Evolutionary conservation across 2,329 filamentous ascomycete species (phyloP).

Genomic region (Monosporascus sp.): DNA sequence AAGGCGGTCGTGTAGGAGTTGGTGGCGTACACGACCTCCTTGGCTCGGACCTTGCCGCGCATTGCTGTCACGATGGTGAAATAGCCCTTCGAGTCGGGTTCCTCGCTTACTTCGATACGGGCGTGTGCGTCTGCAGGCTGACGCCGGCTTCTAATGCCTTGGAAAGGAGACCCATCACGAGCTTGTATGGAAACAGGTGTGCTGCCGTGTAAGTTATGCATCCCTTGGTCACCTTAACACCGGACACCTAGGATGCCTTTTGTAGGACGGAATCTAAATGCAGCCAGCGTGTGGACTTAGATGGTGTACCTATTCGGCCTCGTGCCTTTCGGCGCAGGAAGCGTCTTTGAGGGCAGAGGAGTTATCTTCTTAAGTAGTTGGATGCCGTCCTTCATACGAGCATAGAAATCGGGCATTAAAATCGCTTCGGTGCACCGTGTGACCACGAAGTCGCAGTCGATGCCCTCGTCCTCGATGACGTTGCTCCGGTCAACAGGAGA

Average conservation of each 20-base stretch:
- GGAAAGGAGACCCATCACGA: constrained; percentile 9
- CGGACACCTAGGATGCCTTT: constrained; percentile 11
- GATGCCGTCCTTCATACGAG: constrained; percentile 20
- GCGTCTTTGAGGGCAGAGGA: constrained; percentile 23
- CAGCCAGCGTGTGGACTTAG: constrained; percentile 10
- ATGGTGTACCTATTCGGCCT: constrained; percentile 21
- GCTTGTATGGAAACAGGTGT: constrained; percentile 13
- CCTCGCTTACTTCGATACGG: constrained; percentile 10
- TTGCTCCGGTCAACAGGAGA: constrained; percentile 23
- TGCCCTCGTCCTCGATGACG: constrained; percentile 28
- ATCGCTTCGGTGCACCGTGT: constrained; percentile 34
- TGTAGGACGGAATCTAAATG: background rate
- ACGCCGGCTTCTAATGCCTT: constrained; percentile 3
- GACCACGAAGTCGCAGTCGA: constrained; percentile 40
- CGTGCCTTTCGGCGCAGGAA: constrained; percentile 17
- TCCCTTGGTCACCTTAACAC: constrained; percentile 24
- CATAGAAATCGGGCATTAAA: constrained; percentile 18
- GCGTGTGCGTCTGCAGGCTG: constrained; percentile 17
- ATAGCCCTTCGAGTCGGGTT: constrained; percentile 6
- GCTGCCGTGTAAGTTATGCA: constrained; percentile 19
- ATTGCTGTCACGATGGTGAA: constrained; percentile 42
- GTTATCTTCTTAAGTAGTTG: constrained; percentile 21
- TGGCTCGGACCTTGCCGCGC: constrained; percentile 47
- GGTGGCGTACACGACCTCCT: constrained; percentile 33
- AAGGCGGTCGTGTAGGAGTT: constrained; percentile 29